phyloP scores from a whole-genome alignment of 768 basidiomycete species.

The Lentinula aciculospora region DNA sequence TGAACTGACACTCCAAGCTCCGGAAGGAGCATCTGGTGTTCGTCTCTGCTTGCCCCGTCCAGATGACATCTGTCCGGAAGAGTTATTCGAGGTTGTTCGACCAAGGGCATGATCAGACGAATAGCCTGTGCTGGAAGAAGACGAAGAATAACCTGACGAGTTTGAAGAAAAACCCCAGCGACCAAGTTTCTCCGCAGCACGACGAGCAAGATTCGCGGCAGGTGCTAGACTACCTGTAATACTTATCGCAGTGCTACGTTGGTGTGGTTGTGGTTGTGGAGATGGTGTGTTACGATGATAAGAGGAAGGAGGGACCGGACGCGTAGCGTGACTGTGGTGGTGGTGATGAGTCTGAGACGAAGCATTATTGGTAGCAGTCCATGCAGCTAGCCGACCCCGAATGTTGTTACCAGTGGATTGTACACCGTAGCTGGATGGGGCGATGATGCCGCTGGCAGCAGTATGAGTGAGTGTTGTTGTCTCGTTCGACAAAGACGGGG shows the following conservation, averaged over 20 bases:
- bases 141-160: constrained; percentile 41
- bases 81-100: constrained; percentile 35
- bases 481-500: constrained; percentile 22
- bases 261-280: constrained; percentile 12
- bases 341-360: constrained; percentile 12
- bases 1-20: constrained; percentile 49
- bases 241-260: constrained; percentile 62
- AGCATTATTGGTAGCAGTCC: constrained; percentile 27
- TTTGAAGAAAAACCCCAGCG: constrained; percentile 45
- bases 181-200: constrained; percentile 75
- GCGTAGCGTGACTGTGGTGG: constrained; percentile 1
- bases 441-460: constrained; percentile 36
- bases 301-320: constrained; percentile 15
- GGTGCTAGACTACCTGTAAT: constrained; percentile 65
- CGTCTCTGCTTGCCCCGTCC: constrained; percentile 37
- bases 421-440: constrained; percentile 25
- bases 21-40: constrained; percentile 58
- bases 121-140: constrained; percentile 37
- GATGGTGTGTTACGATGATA: constrained; percentile 8
- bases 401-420: constrained; percentile 36
- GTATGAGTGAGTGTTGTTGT: constrained; percentile 35
- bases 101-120: constrained; percentile 30
- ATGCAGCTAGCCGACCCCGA: constrained; percentile 43
- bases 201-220: constrained; percentile 68
- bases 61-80: constrained; percentile 20